Base-by-base conservation (phyloP, 1,284 basidiomycete species). In the Cronartium ribicola region DNA sequence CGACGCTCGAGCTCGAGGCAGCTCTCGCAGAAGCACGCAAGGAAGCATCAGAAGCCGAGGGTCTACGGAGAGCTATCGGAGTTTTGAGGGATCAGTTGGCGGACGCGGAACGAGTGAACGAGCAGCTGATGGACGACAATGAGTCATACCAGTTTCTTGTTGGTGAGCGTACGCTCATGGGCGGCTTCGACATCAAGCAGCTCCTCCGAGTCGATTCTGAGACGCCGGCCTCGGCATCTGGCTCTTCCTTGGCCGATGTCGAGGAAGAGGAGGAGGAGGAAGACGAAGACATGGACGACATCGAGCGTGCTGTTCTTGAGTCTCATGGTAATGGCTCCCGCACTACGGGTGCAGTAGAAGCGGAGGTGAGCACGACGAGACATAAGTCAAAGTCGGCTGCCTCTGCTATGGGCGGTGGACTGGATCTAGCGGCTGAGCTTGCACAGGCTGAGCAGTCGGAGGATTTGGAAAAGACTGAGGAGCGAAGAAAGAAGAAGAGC, bases 131-230 rank as follows among this genome's bases (percentile, higher is more conserved):
- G 81, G 93, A 96, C 80, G 93, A 96, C 79, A 96, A 95, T 81
- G 92, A 95, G 82, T 90, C 90, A 64, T 97, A 92, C 83, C 92
- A 94, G 85, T 91, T 93, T 76, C 85, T 97, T 60, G 83, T 96
- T 39, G 85, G 91, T 75, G 92, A 96, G 83, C 88, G 87, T 82
- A 96, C 94, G 0, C 83, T 97, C 55, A 92, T 85, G 76, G 93
- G 93, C 1, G 55, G 85, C 84, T 68, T 82, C 80, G 7, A 68
- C 44, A 36, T 71, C 36, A 44, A 66, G 43, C 69, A 76, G 76
- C 62, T 87, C 86, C 39, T 81, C 81, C n/a, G 84, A 85, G 36
- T 75, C 64, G 76, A 66, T 13, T 14, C 17, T 51, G 22, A 51
- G 48, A 51, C 17, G 5, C 17, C 17, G 22, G 22, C 17, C 5